Evolutionary conservation across 306 rosid genomes (phyloP).

Genomic region (Lathyrus tuberosus): DNA sequence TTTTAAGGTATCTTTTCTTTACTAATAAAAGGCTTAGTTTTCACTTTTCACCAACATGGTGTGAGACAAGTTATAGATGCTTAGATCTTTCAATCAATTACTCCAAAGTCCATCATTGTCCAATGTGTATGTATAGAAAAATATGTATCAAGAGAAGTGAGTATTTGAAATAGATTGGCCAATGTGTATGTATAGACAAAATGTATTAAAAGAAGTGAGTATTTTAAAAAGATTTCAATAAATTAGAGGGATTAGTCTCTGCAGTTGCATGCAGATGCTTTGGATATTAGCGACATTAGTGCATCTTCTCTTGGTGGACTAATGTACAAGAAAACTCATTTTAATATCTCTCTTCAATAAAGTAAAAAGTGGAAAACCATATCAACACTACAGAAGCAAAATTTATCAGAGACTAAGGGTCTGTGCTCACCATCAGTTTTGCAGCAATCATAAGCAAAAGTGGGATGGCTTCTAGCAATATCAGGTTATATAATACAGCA

Average conservation of each 20-base stretch:
- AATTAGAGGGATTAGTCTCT: no score
- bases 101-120: no score
- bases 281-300: no score
- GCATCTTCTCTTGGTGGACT: neutral
- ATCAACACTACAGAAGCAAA: neutral
- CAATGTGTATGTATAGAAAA: no score
- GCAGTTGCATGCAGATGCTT: no score
- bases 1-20: neutral
- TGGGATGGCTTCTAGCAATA: neutral
- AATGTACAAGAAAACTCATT: constrained; percentile 3
- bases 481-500: neutral
- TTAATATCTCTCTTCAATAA: neutral
- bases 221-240: no score
- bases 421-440: neutral
- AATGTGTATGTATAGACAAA: no score
- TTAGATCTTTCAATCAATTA: no score
- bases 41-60: neutral
- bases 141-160: no score
- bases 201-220: no score
- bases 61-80: no score
- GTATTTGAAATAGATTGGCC: no score
- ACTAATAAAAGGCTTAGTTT: neutral
- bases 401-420: neutral
- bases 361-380: constrained; percentile 19
- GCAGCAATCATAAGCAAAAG: constrained; percentile 6